These are phyloP conservation scores for Cryomyces antarcticus DNA, from an alignment of 495 filamentous ascomycete genomes.

Conservation along the genomic window DNA sequence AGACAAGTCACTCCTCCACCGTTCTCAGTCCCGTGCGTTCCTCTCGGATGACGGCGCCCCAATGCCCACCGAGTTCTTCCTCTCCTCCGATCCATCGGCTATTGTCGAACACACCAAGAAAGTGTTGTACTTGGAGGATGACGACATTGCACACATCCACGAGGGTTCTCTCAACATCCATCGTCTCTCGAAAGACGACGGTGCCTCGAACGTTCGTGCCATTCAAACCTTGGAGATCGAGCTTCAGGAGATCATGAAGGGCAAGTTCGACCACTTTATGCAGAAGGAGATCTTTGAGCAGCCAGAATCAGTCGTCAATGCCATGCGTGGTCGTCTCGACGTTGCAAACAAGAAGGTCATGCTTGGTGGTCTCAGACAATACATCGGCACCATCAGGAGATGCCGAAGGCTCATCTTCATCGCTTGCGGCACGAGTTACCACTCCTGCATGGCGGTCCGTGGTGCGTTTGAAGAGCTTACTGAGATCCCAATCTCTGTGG, in stretches of 20 bases:
- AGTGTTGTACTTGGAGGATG: constrained; percentile 96
- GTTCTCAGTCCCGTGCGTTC: constrained; percentile 95
- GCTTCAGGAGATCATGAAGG: constrained; percentile 99
- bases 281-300: constrained; percentile 99
- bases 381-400: constrained; percentile 86
- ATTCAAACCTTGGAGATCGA: constrained; percentile 97
- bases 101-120: constrained; percentile 99
- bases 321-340: constrained; percentile 96
- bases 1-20: constrained; percentile 92
- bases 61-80: constrained; percentile 96
- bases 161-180: constrained; percentile 98
- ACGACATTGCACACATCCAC: constrained; percentile 98
- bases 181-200: constrained; percentile 88
- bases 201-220: constrained; percentile 83
- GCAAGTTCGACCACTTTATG: constrained; percentile 99
- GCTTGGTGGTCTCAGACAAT: constrained; percentile 83
- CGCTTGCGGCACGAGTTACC: constrained; percentile 91
- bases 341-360: constrained; percentile 82
- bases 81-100: constrained; percentile 92
- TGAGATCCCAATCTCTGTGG: constrained; percentile 92
- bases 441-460: constrained; percentile 98
- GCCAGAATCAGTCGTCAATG: constrained; percentile 96
- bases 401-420: constrained; percentile 96
- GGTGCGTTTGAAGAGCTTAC: constrained; percentile 95
- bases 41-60: constrained; percentile 93